These are phyloP conservation scores for Trichocladium uniseriatum DNA, from an alignment of 495 filamentous ascomycete species.

Conservation along the genomic window DNA sequence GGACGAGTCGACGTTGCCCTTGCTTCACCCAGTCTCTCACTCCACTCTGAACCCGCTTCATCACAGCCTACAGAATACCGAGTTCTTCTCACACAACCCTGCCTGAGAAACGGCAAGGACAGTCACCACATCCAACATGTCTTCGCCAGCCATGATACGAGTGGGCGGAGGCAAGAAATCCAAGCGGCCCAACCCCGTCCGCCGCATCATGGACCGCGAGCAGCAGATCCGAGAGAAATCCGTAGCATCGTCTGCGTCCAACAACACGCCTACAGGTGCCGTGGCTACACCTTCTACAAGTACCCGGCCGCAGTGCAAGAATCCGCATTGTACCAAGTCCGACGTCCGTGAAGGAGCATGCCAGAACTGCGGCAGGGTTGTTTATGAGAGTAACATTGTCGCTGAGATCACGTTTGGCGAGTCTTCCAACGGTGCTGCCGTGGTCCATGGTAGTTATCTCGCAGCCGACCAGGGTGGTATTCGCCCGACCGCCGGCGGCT, in stretches of 20 bases:
- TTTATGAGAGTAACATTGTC: constrained; percentile 78
- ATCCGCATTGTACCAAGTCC: constrained; percentile 29
- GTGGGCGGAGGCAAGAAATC: constrained; percentile 13
- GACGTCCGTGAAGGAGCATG: constrained; percentile 54
- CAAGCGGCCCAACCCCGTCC: constrained; percentile 21
- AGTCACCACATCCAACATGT: constrained; percentile 1
- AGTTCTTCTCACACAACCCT: too few species aligned
- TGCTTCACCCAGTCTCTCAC: neutral
- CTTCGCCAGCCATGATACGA: constrained; percentile 5
- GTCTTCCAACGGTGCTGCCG: constrained; percentile 67
- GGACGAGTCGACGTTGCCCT: constrained; percentile 10
- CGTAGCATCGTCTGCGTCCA: constrained; percentile 7
- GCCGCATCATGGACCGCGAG: constrained; percentile 26
- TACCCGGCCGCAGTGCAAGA: constrained; percentile 18
- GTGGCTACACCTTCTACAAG: too few species aligned
- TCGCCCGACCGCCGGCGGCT: constrained; percentile 32
- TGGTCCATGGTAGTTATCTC: constrained; percentile 84
- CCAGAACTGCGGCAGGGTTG: constrained; percentile 69
- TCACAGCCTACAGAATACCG: neutral
- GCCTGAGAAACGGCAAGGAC: neutral
- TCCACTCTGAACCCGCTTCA: neutral
- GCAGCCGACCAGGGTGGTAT: constrained; percentile 63
- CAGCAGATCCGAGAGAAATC: constrained; percentile 21
- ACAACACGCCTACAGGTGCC: neutral
- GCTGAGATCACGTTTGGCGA: constrained; percentile 87